Percentiles rank a stretch among this genome's conserved stretches.
These are phyloP conservation scores for Chytriomyces sp. DNA, from an alignment of 192 early-diverging fungal species.

Conservation along the genomic window DNA sequence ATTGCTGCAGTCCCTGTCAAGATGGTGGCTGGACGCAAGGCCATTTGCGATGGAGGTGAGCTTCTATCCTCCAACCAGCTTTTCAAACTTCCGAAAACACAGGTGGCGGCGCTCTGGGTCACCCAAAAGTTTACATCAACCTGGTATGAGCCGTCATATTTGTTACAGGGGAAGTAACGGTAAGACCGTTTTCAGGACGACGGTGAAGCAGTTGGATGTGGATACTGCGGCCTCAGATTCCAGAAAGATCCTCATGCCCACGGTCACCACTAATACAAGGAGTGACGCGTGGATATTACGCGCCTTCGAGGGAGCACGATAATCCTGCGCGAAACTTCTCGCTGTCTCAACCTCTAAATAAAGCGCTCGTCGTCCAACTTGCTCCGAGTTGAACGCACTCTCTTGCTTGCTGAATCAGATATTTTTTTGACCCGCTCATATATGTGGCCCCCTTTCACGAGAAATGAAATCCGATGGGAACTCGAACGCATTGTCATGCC, in stretches of 20 bases:
- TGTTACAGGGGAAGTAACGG: neutral
- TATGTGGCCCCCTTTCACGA: too few species aligned
- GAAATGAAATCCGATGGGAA: too few species aligned
- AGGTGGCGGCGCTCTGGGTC: constrained; percentile 87
- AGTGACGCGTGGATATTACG: too few species aligned
- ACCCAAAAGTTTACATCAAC: constrained; percentile 94
- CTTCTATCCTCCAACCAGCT: neutral
- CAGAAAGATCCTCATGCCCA: constrained; percentile 31
- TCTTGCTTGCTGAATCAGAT: too few species aligned
- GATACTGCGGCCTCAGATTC: constrained; percentile 31
- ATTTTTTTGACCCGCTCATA: too few species aligned
- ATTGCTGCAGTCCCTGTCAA: constrained; percentile 87
- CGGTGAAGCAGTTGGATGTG: constrained; percentile 28
- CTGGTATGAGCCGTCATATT: constrained; percentile 54
- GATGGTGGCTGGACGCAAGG: constrained; percentile 70
- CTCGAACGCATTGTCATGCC: too few species aligned
- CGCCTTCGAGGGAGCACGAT: too few species aligned
- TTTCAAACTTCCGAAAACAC: neutral
- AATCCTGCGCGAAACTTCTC: too few species aligned
- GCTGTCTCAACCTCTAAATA: too few species aligned
- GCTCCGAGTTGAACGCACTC: too few species aligned
- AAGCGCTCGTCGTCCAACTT: too few species aligned
- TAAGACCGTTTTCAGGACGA: constrained; percentile 10
- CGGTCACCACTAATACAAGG: constrained; percentile 27
- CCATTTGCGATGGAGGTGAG: constrained; percentile 85